phyloP scores from a whole-genome alignment of 1,284 basidiomycete species.

The Leucoagaricus sp. region DNA sequence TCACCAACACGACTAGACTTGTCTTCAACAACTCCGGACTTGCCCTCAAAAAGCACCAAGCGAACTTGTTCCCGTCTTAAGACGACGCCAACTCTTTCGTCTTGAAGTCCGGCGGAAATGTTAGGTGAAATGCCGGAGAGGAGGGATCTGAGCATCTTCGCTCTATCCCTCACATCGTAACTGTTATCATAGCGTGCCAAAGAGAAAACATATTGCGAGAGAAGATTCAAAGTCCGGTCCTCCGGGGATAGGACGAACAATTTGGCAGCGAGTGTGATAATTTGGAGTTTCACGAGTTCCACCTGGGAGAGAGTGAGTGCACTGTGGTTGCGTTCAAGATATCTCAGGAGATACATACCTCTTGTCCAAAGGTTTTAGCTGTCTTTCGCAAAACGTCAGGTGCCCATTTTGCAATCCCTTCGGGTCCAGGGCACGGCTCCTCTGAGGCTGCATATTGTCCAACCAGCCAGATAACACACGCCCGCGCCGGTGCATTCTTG shows the following conservation, averaged over 20 bases:
- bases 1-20: neutral
- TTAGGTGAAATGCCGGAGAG: constrained; percentile 55
- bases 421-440: constrained; percentile 28
- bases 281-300: constrained; percentile 75
- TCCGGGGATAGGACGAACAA: constrained; percentile 70
- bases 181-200: constrained; percentile 87
- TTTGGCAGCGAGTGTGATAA: constrained; percentile 83
- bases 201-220: constrained; percentile 75
- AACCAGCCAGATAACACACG: constrained; percentile 88
- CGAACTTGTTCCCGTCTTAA: constrained; percentile 81
- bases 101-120: constrained; percentile 36
- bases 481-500: constrained; percentile 74
- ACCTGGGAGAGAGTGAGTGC: constrained; percentile 41
- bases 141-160: constrained; percentile 76
- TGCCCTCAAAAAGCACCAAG: constrained; percentile 78
- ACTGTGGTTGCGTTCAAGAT: neutral
- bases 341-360: constrained; percentile 50
- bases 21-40: constrained; percentile 29
- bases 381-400: constrained; percentile 83
- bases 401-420: constrained; percentile 64
- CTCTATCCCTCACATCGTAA: constrained; percentile 89
- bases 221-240: constrained; percentile 48
- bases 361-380: constrained; percentile 70
- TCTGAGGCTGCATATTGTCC: constrained; percentile 74
- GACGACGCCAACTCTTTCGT: constrained; percentile 69